Evolutionary conservation across 768 basidiomycete genomes (phyloP).

Genomic region (Dioszegia crocea): DNA sequence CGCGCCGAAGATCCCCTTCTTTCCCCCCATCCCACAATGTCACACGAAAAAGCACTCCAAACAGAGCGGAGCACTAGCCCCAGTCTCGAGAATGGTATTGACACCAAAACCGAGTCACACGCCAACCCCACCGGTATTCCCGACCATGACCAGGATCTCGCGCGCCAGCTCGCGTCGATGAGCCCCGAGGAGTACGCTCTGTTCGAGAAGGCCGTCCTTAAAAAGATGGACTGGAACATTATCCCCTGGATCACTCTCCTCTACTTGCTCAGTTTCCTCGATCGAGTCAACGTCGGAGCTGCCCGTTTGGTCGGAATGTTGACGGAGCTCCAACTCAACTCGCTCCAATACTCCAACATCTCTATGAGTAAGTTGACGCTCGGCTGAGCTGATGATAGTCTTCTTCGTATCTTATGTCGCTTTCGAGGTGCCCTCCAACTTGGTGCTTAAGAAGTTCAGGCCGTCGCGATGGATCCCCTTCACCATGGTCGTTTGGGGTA

Average conservation of each 20-base stretch:
- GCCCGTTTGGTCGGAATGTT: slow-evolving; percentile 42
- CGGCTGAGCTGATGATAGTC: slow-evolving; percentile 16
- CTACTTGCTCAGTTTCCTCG: slow-evolving; percentile 47
- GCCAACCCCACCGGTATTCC: slow-evolving; percentile 16
- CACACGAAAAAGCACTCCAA: slow-evolving; percentile 2
- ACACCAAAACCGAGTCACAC: neutral
- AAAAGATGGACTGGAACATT: slow-evolving; percentile 42
- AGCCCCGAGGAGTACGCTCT: slow-evolving; percentile 34
- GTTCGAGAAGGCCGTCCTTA: slow-evolving; percentile 34
- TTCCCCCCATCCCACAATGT: neutral
- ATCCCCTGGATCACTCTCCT: slow-evolving; percentile 49
- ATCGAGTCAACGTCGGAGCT: slow-evolving; percentile 46
- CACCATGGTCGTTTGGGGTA: slow-evolving; percentile 46
- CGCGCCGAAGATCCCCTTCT: neutral
- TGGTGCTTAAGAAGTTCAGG: slow-evolving; percentile 43
- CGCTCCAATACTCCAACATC: slow-evolving; percentile 41
- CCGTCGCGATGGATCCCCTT: slow-evolving; percentile 46
- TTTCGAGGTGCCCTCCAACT: slow-evolving; percentile 45
- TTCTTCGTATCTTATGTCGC: slow-evolving; percentile 49
- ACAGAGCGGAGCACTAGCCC: neutral
- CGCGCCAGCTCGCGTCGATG: slow-evolving; percentile 34
- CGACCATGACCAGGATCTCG: slow-evolving; percentile 26
- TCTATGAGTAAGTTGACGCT: slow-evolving; percentile 32
- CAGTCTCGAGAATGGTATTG: slow-evolving; percentile 1
- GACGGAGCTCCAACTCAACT: slow-evolving; percentile 33